These are phyloP conservation scores for Syncephalastrum contaminatum DNA, from an alignment of 371 early-diverging fungal genomes.

Conservation along the genomic window DNA sequence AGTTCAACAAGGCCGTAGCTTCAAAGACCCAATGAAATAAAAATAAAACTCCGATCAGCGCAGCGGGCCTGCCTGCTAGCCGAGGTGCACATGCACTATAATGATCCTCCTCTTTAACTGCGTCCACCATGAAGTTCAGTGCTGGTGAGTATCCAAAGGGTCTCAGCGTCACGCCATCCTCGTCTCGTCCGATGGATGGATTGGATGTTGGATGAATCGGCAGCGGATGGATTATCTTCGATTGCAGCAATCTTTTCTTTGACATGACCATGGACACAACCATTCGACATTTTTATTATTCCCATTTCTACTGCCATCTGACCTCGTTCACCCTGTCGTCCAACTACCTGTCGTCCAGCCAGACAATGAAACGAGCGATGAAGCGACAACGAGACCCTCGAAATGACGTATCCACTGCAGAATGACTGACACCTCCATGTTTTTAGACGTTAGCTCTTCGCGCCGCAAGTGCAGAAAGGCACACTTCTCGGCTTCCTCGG, in stretches of 20 bases:
- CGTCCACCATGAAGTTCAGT: constrained; percentile 36
- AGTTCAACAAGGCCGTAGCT: constrained; percentile 18
- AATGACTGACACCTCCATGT: constrained; percentile 3
- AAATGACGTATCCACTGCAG: background rate
- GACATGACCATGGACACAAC: background rate
- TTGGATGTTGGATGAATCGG: background rate
- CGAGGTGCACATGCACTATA: constrained; percentile 6
- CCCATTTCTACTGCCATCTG: background rate
- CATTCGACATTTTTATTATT: constrained; percentile 5
- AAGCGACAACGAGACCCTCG: constrained; percentile 3
- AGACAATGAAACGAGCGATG: constrained; percentile 3
- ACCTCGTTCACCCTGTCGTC: no score
- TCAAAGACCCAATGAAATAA: background rate
- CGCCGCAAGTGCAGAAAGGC: constrained; percentile 96
- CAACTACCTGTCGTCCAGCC: no score
- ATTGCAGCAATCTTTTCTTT: background rate
- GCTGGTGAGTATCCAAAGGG: constrained; percentile 22
- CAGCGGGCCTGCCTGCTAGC: constrained; percentile 5
- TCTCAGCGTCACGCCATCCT: background rate
- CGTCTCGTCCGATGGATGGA: constrained; percentile 1
- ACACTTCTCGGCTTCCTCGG: constrained; percentile 96
- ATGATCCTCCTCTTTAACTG: constrained; percentile 14
- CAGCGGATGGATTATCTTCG: constrained; percentile 2
- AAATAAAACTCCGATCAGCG: constrained; percentile 3
- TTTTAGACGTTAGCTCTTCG: constrained; percentile 86